phyloP scores from a whole-genome alignment of 345 rosid genomes.

The Populus pruinosa region DNA sequence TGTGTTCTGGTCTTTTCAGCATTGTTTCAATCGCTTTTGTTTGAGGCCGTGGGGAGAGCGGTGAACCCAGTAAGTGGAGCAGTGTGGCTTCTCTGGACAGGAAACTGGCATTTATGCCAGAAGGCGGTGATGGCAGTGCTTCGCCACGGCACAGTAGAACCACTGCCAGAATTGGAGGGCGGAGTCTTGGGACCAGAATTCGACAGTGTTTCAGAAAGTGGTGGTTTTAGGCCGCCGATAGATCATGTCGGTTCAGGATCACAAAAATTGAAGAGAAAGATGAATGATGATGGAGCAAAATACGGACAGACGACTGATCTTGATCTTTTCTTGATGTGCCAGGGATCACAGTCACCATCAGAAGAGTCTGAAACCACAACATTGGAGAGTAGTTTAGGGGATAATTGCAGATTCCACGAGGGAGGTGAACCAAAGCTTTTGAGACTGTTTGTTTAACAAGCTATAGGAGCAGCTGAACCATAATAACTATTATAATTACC shows the following conservation, averaged over 20 bases:
- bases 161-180: constrained; percentile 34
- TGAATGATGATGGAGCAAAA: background rate
- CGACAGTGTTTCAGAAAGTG: constrained; percentile 16
- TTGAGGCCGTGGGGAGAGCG: constrained; percentile 65
- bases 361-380: constrained; percentile 50
- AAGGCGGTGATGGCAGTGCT: constrained; percentile 61
- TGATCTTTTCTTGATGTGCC: constrained; percentile 22
- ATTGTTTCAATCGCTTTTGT: constrained; percentile 60
- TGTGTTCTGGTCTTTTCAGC: constrained; percentile 30
- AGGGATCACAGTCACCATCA: constrained; percentile 36
- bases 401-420: background rate
- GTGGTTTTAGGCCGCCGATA: background rate
- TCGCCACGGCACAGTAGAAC: constrained; percentile 47
- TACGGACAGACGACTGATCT: constrained; percentile 1
- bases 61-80: constrained; percentile 72
- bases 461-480: background rate
- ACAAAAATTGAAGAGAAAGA: constrained; percentile 21
- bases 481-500: background rate
- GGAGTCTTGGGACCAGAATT: constrained; percentile 4
- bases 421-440: constrained; percentile 30
- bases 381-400: constrained; percentile 16
- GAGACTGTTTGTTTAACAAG: constrained; percentile 30
- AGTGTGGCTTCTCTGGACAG: constrained; percentile 63
- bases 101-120: constrained; percentile 64
- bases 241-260: background rate